Evolutionary conservation across 2,329 filamentous ascomycete genomes (phyloP).

Genomic region (Talaromyces amestolkiae): DNA sequence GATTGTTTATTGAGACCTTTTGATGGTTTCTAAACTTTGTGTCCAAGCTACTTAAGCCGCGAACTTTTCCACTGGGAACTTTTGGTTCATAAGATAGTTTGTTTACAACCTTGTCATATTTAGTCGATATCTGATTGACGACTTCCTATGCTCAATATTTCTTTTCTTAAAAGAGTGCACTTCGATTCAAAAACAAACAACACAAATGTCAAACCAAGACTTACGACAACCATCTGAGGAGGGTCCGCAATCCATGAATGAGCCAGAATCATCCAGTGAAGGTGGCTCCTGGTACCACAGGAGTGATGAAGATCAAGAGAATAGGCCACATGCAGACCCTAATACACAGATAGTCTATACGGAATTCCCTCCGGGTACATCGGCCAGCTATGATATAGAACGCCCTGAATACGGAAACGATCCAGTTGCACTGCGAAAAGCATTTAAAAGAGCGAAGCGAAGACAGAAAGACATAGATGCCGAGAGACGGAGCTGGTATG

Average conservation of each 20-base stretch:
- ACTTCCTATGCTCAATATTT: not conserved
- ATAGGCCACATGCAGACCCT: not conserved
- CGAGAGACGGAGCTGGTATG: not conserved
- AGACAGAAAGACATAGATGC: not conserved
- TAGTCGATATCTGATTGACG: not conserved
- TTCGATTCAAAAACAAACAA: not conserved
- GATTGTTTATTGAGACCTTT: not conserved
- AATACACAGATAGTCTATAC: not conserved
- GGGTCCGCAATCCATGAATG: not conserved
- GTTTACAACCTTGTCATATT: not conserved
- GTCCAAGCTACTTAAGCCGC: not conserved
- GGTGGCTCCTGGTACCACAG: not conserved
- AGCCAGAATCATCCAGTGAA: not conserved
- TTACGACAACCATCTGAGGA: not conserved
- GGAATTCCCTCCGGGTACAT: not conserved
- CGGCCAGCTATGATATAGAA: not conserved
- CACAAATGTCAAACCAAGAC: not conserved
- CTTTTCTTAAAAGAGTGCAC: not conserved
- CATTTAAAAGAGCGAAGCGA: not conserved
- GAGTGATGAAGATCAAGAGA: slow-evolving; percentile 1
- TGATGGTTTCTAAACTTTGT: not conserved
- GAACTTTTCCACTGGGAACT: not conserved
- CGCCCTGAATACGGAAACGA: not conserved
- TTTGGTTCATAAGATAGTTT: not conserved
- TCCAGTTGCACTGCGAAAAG: not conserved